Evolutionary conservation across 2,329 filamentous ascomycete genomes (phyloP), one percentile per base, ranked within the genome.

Genomic region (Stachybotrys echinatus): DNA sequence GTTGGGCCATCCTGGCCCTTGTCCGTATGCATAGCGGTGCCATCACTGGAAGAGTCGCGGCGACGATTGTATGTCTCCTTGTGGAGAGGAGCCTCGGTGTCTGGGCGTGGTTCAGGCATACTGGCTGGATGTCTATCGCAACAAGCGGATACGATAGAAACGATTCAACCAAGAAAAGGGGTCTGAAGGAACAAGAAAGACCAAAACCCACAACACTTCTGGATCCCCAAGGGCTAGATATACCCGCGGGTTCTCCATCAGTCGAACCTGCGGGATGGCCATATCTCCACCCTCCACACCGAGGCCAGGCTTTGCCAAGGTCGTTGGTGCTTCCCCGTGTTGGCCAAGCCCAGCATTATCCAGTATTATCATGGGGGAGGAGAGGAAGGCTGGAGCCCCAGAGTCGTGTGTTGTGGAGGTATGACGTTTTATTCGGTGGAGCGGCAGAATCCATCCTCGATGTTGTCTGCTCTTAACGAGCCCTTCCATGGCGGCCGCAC

Each of bases 41-140:
- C 54, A 49, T 61, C 61, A 42, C 53, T 57, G 39, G 55, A 54
- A 5, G 59, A 56, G 46, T 53, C 51, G 14, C 50, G 53, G 18
- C 55, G 49, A 3, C 48, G 50, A 6, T 48, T 38, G 40, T 53
- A 27, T 1, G 47, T 37, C 12, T 55, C 56, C 2, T 53, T 55
- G 10, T 46, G 42, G 7, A 22, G 47, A 4, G 59, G 59, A 43
- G 61, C 54, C 54, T 62, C 59, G 17, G 50, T 47, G 40, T 64
- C 61, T 3, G 50, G 50, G 42, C 49, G 52, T 42, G 59, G 59
- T 14, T 55, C 52, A 45, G 61, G 60, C 61, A 63, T 63, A 8
- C 14, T 34, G 27, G 5, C 10, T 10, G 14, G 27, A 34, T 10
- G 14, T 10, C 27, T 34, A 14, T 14, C 14, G 27, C 14, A 8